Conservation (phyloP, 1,139 yeast species). For the Saccharomyces hybrid region DNA sequence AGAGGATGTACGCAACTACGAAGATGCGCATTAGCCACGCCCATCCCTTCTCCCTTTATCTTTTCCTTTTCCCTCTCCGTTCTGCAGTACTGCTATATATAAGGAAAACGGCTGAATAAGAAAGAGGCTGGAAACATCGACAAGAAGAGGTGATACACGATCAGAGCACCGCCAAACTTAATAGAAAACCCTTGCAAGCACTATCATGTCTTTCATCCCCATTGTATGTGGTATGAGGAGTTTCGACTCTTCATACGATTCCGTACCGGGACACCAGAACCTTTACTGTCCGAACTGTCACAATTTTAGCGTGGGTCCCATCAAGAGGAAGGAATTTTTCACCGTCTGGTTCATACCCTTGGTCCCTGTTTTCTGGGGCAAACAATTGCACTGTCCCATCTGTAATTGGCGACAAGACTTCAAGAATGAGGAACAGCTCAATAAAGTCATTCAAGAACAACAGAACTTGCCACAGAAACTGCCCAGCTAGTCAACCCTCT, state of each 20-base stretch:
- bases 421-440: constrained; percentile 32
- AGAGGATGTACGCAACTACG: neutral
- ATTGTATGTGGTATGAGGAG: constrained; percentile 3
- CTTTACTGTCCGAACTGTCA: constrained; percentile 38
- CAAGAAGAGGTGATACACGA: neutral
- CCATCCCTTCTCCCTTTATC: neutral
- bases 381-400: constrained; percentile 37
- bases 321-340: constrained; percentile 40
- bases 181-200: neutral
- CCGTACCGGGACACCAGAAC: constrained; percentile 15
- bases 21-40: neutral
- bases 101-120: neutral
- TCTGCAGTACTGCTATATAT: neutral
- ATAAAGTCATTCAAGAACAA: constrained; percentile 31
- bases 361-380: constrained; percentile 42
- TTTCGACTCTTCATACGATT: constrained; percentile 11
- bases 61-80: neutral
- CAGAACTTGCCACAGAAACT: constrained; percentile 9
- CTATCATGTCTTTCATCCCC: constrained; percentile 1
- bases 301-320: constrained; percentile 37
- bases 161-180: too few species aligned
- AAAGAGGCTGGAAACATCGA: neutral
- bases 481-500: neutral
- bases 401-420: constrained; percentile 43
- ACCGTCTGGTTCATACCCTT: constrained; percentile 42